A percentile compares a stretch with the other conserved stretches of the same genome.
These are phyloP conservation scores for Blastomyces parvus DNA, from an alignment of 2,329 filamentous ascomycete genomes.

Conservation along the genomic window DNA sequence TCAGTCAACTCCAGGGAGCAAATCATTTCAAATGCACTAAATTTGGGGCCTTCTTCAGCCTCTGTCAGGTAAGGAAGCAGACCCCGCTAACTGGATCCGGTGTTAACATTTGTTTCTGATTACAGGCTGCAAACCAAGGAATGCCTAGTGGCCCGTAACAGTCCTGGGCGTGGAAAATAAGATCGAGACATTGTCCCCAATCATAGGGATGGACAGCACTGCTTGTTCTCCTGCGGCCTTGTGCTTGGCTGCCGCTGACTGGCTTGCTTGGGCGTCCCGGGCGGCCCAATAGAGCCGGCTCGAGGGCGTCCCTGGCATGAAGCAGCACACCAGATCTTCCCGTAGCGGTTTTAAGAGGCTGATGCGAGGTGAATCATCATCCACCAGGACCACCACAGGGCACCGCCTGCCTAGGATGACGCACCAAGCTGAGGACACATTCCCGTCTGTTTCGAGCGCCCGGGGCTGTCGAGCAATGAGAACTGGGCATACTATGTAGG, in stretches of 20 bases:
- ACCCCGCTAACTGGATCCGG: not conserved
- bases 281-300: not conserved
- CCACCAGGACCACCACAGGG: not conserved
- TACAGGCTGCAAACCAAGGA: not conserved
- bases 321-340: not conserved
- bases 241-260: constrained; percentile 1
- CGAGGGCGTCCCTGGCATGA: constrained; percentile 3
- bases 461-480: not conserved
- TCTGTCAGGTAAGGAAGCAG: not conserved
- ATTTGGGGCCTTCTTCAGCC: not conserved
- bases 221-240: not conserved
- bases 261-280: not conserved
- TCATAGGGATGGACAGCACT: too few species aligned
- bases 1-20: not conserved
- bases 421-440: not conserved
- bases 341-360: not conserved
- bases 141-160: not conserved
- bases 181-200: too few species aligned
- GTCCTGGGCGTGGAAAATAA: not conserved
- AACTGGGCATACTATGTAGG: not conserved
- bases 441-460: not conserved
- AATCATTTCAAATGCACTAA: not conserved
- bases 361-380: constrained; percentile 3
- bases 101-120: not conserved
- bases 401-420: not conserved